Conservation (phyloP, 2,329 filamentous ascomycete species). For the Monilinia laxa region DNA sequence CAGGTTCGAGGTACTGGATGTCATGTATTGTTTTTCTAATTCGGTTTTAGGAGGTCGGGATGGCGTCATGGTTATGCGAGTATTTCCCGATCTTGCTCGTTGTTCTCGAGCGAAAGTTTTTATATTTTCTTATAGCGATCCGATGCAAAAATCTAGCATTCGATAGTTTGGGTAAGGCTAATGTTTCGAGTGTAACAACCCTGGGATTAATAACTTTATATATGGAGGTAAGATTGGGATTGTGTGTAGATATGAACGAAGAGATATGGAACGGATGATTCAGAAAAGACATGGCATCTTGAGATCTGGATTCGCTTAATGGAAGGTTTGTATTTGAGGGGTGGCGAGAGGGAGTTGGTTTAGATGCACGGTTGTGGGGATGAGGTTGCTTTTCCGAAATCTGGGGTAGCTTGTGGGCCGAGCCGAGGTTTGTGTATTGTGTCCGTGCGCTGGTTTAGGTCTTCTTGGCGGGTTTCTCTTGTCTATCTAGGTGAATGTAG, state of each 20-base stretch:
- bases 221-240: neutral
- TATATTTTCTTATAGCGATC: too few species aligned
- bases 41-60: conserved; percentile 11
- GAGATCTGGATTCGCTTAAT: neutral
- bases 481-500: too few species aligned
- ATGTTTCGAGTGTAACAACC: neutral
- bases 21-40: conserved; percentile 39
- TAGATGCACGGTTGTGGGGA: neutral
- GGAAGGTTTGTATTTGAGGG: neutral
- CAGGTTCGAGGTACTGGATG: conserved; percentile 27
- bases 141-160: neutral
- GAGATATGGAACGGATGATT: neutral
- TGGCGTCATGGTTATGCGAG: conserved; percentile 18
- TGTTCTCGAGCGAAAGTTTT: too few species aligned
- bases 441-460: neutral
- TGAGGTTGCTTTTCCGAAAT: neutral
- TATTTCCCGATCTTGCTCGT: neutral
- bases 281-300: neutral
- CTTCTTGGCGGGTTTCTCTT: too few species aligned
- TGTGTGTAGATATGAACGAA: neutral
- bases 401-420: conserved; percentile 8
- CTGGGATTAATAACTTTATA: neutral
- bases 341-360: neutral
- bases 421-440: conserved; percentile 1
- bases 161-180: neutral